phyloP scores from a whole-genome alignment of 164 flowering plant species.

The Aristolochia contorta region DNA sequence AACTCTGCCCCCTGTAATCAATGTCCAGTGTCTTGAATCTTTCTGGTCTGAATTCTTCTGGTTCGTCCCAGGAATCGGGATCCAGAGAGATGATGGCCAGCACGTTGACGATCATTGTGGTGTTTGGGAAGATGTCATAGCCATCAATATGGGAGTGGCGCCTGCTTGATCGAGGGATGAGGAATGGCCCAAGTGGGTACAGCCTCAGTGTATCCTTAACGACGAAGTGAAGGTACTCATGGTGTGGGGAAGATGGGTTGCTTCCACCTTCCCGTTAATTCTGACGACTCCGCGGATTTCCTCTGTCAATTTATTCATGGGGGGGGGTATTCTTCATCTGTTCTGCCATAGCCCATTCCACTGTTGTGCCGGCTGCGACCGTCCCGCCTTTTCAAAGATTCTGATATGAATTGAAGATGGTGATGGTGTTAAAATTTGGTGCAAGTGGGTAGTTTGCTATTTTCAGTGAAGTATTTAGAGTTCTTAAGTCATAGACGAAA shows the following conservation, averaged over 20 bases:
- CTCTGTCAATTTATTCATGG: slow-evolving; percentile 23
- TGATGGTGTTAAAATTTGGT: too few species aligned
- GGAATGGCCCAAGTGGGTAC: slow-evolving; percentile 49
- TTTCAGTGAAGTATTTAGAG: too few species aligned
- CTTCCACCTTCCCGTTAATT: slow-evolving; percentile 26
- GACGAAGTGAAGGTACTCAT: slow-evolving; percentile 42
- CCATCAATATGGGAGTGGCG: slow-evolving; percentile 32
- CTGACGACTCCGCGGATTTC: slow-evolving; percentile 28
- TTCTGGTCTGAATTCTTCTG: slow-evolving; percentile 40
- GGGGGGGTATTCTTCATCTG: slow-evolving; percentile 34
- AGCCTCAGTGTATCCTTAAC: slow-evolving; percentile 47
- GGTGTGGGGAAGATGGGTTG: slow-evolving; percentile 27
- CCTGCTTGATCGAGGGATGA: slow-evolving; percentile 39
- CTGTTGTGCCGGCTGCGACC: slow-evolving; percentile 44
- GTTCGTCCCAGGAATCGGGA: slow-evolving; percentile 38
- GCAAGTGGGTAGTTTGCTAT: too few species aligned
- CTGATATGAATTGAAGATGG: too few species aligned
- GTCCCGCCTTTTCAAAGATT: slow-evolving; percentile 41
- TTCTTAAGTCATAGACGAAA: too few species aligned
- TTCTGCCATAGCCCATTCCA: slow-evolving; percentile 66
- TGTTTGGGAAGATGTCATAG: slow-evolving; percentile 33
- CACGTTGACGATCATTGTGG: slow-evolving; percentile 43
- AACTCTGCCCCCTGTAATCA: slow-evolving; percentile 24
- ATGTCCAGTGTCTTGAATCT: slow-evolving; percentile 28
- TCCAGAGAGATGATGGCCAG: slow-evolving; percentile 66